Base-by-base conservation (phyloP, 164 flowering plant genomes). In the Amborella trichopoda region DNA sequence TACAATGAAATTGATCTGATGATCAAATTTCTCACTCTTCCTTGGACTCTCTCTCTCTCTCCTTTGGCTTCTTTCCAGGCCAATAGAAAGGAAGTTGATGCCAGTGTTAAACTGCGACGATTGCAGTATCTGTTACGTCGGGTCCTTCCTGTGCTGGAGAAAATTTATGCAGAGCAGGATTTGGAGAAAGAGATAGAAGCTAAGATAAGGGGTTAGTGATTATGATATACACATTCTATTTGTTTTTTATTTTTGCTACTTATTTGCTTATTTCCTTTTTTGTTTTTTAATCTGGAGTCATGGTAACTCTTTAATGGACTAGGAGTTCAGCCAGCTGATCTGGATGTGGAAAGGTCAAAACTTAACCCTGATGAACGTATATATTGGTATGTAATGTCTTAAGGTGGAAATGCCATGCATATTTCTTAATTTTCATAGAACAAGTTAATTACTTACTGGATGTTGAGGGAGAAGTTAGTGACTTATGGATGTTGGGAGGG, bases 301-400 rank as follows among this genome's bases (percentile, higher is more conserved):
- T 19, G 11, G 26, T 10, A 3, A 10, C 17, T 41, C 6, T 22
- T 49, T 59, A 11, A 44, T 23, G 30, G 50, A 46, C 33, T 46
- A 80, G 80, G 81, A 40, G 57, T 53, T 53, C 56, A 54, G 16
- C 32, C 65, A 46, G 49, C 60, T 20, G 82, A 74, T 53, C 53
- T 59, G 46, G 63, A 76, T 46, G 45, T 80, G 14, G 43, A 32
- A 13, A 52, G 44, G 59, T 49, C 72, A 46, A 39, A 55, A 44
- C 71, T 75, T 63, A 75, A 67, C 36, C 69, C 74, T 39, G 81
- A 73, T 60, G 94, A 83, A 42, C 63, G 83, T 44, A 53, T 67
- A 23, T 83, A 66, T 66, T 83, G 94, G 94, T 83, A 80, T 39
- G 39, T n/a, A n/a, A n/a, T n/a, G n/a, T n/a, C n/a, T n/a, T n/a